phyloP scores from a whole-genome alignment of 495 filamentous ascomycete genomes.

The Amphirosellinia nigrospora region DNA sequence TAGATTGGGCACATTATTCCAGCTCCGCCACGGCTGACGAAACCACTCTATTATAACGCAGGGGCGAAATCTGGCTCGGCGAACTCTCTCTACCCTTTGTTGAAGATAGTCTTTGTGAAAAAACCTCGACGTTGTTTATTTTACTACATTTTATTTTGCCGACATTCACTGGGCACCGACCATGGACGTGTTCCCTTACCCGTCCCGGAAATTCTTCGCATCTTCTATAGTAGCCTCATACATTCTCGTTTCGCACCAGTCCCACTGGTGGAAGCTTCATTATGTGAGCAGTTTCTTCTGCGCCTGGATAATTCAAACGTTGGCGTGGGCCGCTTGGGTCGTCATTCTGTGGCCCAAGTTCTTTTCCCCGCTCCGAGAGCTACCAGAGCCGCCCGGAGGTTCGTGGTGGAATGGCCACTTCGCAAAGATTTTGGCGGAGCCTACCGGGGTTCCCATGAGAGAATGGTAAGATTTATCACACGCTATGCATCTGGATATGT shows the following conservation, averaged over 20 bases:
- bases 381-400: conserved; percentile 62
- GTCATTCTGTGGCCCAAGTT: conserved; percentile 72
- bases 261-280: conserved; percentile 34
- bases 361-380: conserved; percentile 71
- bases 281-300: conserved; percentile 35
- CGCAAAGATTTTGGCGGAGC: conserved; percentile 57
- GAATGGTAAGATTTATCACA: conserved; percentile 56
- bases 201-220: conserved; percentile 33
- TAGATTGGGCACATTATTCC: not conserved
- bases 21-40: not conserved
- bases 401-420: conserved; percentile 63
- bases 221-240: conserved; percentile 41
- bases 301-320: conserved; percentile 36
- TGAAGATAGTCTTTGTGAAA: not conserved
- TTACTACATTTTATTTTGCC: not conserved
- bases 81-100: not conserved
- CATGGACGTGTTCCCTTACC: conserved; percentile 37
- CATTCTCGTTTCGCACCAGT: conserved; percentile 37
- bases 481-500: conserved; percentile 1
- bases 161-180: not conserved
- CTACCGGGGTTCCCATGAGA: conserved; percentile 65
- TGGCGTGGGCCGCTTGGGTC: conserved; percentile 50
- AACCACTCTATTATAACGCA: not conserved
- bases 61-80: not conserved
- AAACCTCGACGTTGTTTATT: not conserved